Base-by-base conservation (phyloP, 2,329 filamentous ascomycete genomes). In the Trichoderma koningii region DNA sequence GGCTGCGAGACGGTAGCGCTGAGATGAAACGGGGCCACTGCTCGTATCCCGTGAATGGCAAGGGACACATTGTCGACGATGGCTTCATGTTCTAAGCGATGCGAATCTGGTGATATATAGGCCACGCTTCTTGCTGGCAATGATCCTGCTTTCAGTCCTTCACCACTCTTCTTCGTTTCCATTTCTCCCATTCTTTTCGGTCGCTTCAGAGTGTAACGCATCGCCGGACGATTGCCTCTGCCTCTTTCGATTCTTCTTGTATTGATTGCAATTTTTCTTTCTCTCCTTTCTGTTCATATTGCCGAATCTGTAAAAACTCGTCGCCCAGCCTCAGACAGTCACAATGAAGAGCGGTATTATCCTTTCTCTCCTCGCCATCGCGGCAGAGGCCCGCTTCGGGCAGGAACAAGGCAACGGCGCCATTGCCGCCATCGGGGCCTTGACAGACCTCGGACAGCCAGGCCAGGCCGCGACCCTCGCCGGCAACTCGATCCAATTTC, bases 351-450 rank as follows among this genome's bases (percentile, higher is more conserved):
- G 34, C 12, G 4, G 34, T 14, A 23, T 17, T 61, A 47, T 42
- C 21, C 41, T 38, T 30, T 45, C 51, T 51, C 19, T 51, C 17
- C 34, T 61, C 17, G 45, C 57, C 47, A 38, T 50, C 28, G 23
- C 57, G 47, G 57, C 57, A n/a, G 45, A 61, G 34, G 57, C 57
- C 21, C 57, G 57, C 4, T 61, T 61, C 47, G 45, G 45, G 12
- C 57, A 61, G 15, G 57, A 61, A 50, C 57, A 61, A 15, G 57
- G 57, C 57, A 61, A 61, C n/a, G 57, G 57, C 15, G 57, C 57
- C 17, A 61, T 61, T 2, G 15, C 57, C 17, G 57, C 57, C 3
- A 61, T 61, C 7, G 45, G 47, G 10, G 57, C 57, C 15, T 51
- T 61, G 34, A 42, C 57, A 42, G 7, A 61, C 34, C 15, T 61